Evolutionary conservation across 345 rosid species (phyloP).

Genomic region (Citrus unshiu): DNA sequence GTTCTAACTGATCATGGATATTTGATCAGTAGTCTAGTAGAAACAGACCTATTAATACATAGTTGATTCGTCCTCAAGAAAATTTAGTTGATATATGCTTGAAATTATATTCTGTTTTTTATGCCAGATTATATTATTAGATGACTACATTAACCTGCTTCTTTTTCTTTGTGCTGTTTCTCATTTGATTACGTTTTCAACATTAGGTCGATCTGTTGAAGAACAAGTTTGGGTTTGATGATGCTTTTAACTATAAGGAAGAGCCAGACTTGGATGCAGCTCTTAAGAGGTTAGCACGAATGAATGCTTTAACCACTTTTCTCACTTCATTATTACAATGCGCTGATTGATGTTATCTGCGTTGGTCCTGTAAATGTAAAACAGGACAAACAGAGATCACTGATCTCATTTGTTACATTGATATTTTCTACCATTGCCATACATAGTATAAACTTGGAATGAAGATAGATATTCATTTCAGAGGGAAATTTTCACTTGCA

Average conservation of each 20-base stretch:
- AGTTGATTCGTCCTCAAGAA: neutral
- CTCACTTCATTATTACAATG: neutral
- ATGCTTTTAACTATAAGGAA: constrained; percentile 75
- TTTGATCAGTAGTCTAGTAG: no score
- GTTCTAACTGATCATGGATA: neutral
- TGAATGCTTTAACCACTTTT: neutral
- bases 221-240: constrained; percentile 66
- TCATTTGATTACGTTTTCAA: neutral
- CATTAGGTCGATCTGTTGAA: constrained; percentile 56
- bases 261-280: constrained; percentile 48
- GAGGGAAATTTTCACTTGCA: neutral
- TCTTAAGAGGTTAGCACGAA: constrained; percentile 47
- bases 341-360: neutral
- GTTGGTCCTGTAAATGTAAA: neutral
- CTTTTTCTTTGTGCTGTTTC: neutral
- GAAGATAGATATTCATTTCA: neutral
- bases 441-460: no score
- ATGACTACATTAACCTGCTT: neutral
- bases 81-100: neutral
- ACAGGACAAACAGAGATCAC: neutral
- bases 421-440: neutral
- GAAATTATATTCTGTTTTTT: neutral
- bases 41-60: accelerated
- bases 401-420: neutral
- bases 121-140: neutral